Percentiles rank a stretch among this genome's conserved stretches.
Conservation (phyloP, 179 eudicot species). For the Camellia oleifera region DNA sequence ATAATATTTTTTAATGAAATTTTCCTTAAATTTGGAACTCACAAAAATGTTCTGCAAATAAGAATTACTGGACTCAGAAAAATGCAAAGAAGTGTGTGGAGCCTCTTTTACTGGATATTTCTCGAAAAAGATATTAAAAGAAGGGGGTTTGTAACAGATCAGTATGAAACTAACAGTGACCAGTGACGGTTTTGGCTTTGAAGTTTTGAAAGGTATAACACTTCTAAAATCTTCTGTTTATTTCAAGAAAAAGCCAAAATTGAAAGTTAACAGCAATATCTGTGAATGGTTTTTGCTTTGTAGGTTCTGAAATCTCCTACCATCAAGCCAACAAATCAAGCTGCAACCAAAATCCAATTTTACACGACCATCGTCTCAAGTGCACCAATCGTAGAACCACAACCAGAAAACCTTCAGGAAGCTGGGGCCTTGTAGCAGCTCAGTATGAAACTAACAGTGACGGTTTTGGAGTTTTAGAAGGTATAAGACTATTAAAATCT, state of each 20-base stretch:
- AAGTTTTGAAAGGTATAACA: conserved; percentile 45
- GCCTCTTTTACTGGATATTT: conserved; percentile 15
- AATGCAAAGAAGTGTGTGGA: conserved; percentile 25
- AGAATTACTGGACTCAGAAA: conserved; percentile 23
- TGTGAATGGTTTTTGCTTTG: no score
- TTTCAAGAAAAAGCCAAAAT: conserved; percentile 10
- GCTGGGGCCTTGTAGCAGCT: conserved; percentile 7
- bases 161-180: conserved; percentile 26
- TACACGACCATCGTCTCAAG: no score
- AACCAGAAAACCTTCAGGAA: no score
- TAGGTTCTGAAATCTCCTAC: no score
- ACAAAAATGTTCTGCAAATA: conserved; percentile 21
- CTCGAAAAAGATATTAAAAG: not conserved
- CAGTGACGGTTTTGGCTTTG: conserved; percentile 17
- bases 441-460: conserved; percentile 27
- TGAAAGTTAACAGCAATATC: no score
- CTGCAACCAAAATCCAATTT: no score
- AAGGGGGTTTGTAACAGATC: conserved; percentile 11
- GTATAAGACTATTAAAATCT: conserved; percentile 34
- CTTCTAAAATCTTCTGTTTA: conserved; percentile 26
- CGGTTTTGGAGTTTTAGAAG: conserved; percentile 35
- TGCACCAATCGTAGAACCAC: no score
- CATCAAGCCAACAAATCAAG: no score
- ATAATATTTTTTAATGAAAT: no score
- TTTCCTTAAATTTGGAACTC: not conserved